phyloP scores from a whole-genome alignment of 441 rosid species.

The Capsella rubella region DNA sequence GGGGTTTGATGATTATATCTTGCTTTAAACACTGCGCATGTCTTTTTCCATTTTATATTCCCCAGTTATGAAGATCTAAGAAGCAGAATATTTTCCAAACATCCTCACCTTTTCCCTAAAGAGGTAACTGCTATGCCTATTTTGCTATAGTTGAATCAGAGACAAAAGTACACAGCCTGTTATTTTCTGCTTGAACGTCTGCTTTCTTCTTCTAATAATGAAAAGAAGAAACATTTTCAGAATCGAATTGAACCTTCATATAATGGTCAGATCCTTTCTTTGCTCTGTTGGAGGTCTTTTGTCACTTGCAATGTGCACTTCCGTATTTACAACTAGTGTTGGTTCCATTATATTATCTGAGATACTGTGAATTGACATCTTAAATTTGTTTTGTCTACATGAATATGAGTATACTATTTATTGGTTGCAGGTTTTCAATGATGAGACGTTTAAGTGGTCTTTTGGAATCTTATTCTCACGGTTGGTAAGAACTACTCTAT shows the following conservation, averaged over 20 bases:
- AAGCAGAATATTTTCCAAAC: conserved; percentile 84
- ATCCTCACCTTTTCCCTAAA: conserved; percentile 87
- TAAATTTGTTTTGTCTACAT: neutral
- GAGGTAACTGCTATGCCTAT: conserved; percentile 58
- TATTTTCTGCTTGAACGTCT: neutral
- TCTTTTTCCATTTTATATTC: conserved; percentile 1
- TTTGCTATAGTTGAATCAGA: neutral
- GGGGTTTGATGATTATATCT: conserved; percentile 4
- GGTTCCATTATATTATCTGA: conserved; percentile 26
- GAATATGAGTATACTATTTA: conserved; percentile 39
- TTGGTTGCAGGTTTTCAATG: conserved; percentile 74
- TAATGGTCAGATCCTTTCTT: neutral
- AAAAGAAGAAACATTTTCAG: neutral
- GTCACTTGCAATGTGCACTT: conserved; percentile 13
- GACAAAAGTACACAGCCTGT: neutral
- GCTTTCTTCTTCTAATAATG: neutral
- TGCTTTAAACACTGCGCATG: conserved; percentile 3
- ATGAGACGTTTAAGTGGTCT: conserved; percentile 95
- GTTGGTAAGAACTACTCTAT: conserved; percentile 60
- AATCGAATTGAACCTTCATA: neutral
- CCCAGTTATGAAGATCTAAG: conserved; percentile 83
- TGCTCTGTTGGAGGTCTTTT: neutral
- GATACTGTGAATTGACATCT: neutral
- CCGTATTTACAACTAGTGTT: neutral
- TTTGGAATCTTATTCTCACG: conserved; percentile 98